Evolutionary conservation across 1,284 basidiomycete genomes (phyloP).

Genomic region (Spongispora temasekensis): DNA sequence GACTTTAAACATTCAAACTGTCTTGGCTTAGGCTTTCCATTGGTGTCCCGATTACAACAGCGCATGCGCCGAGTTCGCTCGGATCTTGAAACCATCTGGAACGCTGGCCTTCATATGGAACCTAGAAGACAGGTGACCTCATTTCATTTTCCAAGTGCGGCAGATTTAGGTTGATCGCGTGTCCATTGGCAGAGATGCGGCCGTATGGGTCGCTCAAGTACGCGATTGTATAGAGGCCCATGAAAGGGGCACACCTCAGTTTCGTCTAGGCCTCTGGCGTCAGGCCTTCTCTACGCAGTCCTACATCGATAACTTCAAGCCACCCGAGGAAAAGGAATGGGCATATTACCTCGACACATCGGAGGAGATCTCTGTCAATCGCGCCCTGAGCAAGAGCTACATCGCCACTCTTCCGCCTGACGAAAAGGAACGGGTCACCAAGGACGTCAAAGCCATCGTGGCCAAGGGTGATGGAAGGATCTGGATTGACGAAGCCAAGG

Average conservation of each 20-base stretch:
- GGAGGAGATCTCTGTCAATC: conserved; percentile 53
- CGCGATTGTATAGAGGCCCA: conserved; percentile 66
- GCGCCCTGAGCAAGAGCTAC: conserved; percentile 75
- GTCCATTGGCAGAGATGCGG: conserved; percentile 54
- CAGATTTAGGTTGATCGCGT: conserved; percentile 2
- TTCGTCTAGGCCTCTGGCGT: conserved; percentile 70
- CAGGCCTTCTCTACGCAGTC: conserved; percentile 56
- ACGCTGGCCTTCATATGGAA: conserved; percentile 76
- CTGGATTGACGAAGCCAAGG: conserved; percentile 51
- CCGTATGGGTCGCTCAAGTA: conserved; percentile 68
- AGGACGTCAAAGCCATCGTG: conserved; percentile 52
- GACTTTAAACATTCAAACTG: too few relatives aligned
- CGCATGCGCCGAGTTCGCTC: conserved; percentile 65
- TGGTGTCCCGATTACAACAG: conserved; percentile 76
- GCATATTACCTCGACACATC: conserved; percentile 49
- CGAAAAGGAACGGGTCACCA: conserved; percentile 51
- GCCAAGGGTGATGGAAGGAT: conserved; percentile 43
- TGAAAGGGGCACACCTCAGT: conserved; percentile 71
- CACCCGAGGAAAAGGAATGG: conserved; percentile 57
- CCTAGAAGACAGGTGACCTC: conserved; percentile 64
- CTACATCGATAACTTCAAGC: conserved; percentile 55
- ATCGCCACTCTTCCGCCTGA: conserved; percentile 58
- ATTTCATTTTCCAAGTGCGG: too few relatives aligned
- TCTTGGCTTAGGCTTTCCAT: conserved; percentile 83
- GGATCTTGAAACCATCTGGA: conserved; percentile 70